Conservation (phyloP, 2,329 filamentous ascomycete species). For the Mycosphaerella sp. region DNA sequence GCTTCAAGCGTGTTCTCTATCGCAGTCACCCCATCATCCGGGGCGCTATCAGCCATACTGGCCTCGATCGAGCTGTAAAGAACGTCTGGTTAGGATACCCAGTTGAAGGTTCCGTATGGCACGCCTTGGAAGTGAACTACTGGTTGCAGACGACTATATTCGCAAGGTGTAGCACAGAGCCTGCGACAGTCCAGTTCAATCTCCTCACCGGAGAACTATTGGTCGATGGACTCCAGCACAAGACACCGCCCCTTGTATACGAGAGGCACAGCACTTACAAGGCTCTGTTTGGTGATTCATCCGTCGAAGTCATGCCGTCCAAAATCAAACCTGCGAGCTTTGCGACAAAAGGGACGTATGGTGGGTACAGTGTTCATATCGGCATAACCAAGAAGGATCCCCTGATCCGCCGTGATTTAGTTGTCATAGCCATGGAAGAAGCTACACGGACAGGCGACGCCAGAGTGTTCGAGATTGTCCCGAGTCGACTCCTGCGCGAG, state of each 20-base stretch:
- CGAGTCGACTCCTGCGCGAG: conserved; percentile 26
- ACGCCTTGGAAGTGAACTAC: not conserved
- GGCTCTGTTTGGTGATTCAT: conserved; percentile 50
- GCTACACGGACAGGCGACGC: not conserved
- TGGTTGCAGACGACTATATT: conserved; percentile 7
- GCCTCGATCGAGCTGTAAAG: conserved; percentile 18
- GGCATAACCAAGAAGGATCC: conserved; percentile 23
- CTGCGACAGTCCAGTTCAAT: conserved; percentile 35
- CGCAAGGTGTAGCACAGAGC: not conserved
- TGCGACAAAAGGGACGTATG: conserved; percentile 27
- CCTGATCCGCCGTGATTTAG: too few species aligned
- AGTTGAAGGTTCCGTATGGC: not conserved
- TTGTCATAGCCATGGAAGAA: too few species aligned
- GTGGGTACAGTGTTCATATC: conserved; percentile 30
- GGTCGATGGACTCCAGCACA: conserved; percentile 44
- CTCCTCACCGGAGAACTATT: conserved; percentile 45
- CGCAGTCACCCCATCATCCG: conserved; percentile 8
- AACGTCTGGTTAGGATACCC: conserved; percentile 38
- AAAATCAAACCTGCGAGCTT: conserved; percentile 49
- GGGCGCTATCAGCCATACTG: not conserved
- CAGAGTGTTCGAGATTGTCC: conserved; percentile 35
- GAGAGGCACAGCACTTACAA: conserved; percentile 40
- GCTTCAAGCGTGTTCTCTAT: conserved; percentile 16
- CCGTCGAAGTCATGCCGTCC: conserved; percentile 50
- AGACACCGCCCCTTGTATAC: conserved; percentile 50